Evolutionary conservation across 2,329 filamentous ascomycete species (phyloP).

Genomic region (Aschersonia sp.): DNA sequence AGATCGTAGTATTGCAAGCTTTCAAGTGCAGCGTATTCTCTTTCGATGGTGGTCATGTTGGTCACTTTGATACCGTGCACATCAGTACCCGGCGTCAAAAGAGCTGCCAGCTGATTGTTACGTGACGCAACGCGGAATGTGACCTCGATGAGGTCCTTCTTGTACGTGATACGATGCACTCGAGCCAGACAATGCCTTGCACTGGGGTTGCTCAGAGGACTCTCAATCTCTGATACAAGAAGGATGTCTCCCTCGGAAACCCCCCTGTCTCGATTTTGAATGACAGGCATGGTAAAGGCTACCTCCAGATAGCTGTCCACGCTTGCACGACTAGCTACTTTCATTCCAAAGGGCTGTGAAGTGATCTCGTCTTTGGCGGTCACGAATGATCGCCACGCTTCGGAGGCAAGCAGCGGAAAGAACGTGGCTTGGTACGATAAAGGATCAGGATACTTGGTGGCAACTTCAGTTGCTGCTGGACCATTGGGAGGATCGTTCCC

Average conservation of each 20-base stretch:
- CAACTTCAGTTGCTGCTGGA: conserved; percentile 60
- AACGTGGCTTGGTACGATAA: conserved; percentile 78
- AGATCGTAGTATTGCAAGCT: conserved; percentile 92
- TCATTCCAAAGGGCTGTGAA: conserved; percentile 71
- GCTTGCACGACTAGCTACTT: conserved; percentile 72
- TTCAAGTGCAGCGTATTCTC: conserved; percentile 85
- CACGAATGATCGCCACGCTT: conserved; percentile 92
- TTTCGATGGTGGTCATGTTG: conserved; percentile 86
- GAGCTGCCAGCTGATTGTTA: conserved; percentile 44
- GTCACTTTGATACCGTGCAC: conserved; percentile 72
- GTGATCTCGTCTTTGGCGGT: conserved; percentile 78
- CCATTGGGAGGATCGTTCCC: conserved; percentile 74
- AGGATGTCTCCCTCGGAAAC: conserved; percentile 81
- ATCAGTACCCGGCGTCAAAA: conserved; percentile 53
- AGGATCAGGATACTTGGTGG: conserved; percentile 63
- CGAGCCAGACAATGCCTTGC: conserved; percentile 76
- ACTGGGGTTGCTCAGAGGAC: conserved; percentile 50
- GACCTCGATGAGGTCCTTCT: conserved; percentile 70
- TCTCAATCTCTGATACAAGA: conserved; percentile 60
- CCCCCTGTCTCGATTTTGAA: conserved; percentile 55
- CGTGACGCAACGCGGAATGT: conserved; percentile 68
- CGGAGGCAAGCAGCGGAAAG: conserved; percentile 75
- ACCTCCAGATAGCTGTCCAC: conserved; percentile 92
- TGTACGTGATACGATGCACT: conserved; percentile 65
- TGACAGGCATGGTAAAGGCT: conserved; percentile 63